These are phyloP conservation scores for Phaeophleospora eucalypticola DNA, from an alignment of 2,329 filamentous ascomycete genomes.

Conservation along the genomic window DNA sequence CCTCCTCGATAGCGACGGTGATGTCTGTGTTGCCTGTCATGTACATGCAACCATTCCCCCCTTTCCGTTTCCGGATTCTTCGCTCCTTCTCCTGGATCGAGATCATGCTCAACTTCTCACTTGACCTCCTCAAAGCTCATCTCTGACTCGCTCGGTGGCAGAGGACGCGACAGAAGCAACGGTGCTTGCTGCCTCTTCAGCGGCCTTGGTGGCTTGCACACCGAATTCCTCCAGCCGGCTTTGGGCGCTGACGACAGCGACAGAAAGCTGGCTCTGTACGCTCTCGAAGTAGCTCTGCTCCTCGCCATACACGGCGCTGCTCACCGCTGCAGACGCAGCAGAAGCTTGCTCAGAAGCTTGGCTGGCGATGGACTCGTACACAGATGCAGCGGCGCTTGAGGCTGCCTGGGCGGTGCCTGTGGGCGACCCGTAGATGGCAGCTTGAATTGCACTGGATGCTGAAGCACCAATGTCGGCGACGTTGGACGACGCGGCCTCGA, in stretches of 20 bases:
- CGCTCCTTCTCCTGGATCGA: not conserved
- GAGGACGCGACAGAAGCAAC: too few species aligned
- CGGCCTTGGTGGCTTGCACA: slow-evolving; percentile 29
- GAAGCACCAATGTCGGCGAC: slow-evolving; percentile 53
- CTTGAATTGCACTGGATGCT: slow-evolving; percentile 53
- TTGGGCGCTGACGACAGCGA: slow-evolving; percentile 43
- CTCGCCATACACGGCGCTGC: slow-evolving; percentile 46
- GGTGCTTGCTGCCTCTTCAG: too few species aligned
- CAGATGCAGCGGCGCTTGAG: slow-evolving; percentile 41
- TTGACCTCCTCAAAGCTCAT: slow-evolving; percentile 50
- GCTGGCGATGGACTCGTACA: slow-evolving; percentile 45
- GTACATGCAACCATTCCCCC: not conserved
- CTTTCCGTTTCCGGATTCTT: not conserved
- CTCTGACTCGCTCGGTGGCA: slow-evolving; percentile 42
- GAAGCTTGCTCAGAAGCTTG: slow-evolving; percentile 41
- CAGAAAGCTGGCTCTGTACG: slow-evolving; percentile 39
- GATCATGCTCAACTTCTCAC: not conserved
- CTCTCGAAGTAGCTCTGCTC: slow-evolving; percentile 50
- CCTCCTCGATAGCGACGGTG: too few species aligned
- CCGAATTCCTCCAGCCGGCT: slow-evolving; percentile 40
- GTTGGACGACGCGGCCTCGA: slow-evolving; percentile 51
- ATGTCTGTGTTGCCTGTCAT: too few species aligned
- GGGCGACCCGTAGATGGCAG: slow-evolving; percentile 55
- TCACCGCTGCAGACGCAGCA: slow-evolving; percentile 45
- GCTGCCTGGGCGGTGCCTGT: slow-evolving; percentile 46